Conservation (phyloP, 192 early-diverging fungal species). For the Kappamyces sp. region DNA sequence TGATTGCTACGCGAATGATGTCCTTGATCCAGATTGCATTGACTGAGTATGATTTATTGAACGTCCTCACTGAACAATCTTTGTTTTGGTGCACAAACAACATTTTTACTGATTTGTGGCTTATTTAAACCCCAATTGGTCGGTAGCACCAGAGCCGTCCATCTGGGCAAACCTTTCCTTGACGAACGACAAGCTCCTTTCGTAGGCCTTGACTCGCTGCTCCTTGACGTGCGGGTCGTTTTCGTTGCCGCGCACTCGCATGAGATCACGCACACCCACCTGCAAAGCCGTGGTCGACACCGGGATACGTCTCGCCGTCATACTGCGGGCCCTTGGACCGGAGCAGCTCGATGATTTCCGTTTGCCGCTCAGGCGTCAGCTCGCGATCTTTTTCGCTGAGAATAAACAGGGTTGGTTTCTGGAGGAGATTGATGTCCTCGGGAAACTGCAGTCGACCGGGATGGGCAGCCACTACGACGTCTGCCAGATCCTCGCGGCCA, state of each 20-base stretch:
- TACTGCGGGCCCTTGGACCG: not conserved
- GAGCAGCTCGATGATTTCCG: constrained; percentile 10
- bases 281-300: constrained; percentile 21
- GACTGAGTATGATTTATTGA: too few species aligned
- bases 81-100: too few species aligned
- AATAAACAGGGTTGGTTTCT: constrained; percentile 14
- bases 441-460: constrained; percentile 15
- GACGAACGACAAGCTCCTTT: not conserved
- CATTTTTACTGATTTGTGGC: too few species aligned
- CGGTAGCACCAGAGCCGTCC: too few species aligned
- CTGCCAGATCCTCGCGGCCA: constrained; percentile 10
- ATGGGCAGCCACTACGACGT: constrained; percentile 14
- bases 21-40: too few species aligned
- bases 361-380: constrained; percentile 2
- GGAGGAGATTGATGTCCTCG: constrained; percentile 4
- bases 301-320: constrained; percentile 17
- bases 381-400: constrained; percentile 6
- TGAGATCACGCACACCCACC: too few species aligned
- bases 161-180: not conserved
- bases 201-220: not conserved
- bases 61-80: too few species aligned
- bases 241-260: too few species aligned
- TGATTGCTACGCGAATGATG: too few species aligned
- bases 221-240: not conserved
- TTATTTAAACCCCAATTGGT: too few species aligned